phyloP scores from a whole-genome alignment of 495 filamentous ascomycete genomes.

The Beverwykella pulmonaria region DNA sequence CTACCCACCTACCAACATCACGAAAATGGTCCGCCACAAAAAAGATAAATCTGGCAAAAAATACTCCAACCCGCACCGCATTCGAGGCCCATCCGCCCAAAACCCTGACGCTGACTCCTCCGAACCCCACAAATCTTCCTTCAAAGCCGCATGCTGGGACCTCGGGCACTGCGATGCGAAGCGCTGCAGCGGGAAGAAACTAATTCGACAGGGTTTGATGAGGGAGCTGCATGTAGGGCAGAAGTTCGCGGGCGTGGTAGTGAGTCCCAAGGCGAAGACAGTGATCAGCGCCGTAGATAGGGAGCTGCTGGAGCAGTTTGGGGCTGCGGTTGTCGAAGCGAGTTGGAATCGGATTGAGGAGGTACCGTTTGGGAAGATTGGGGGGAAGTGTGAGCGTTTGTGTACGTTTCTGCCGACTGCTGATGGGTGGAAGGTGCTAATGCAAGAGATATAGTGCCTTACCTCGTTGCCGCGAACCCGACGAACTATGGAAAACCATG shows the following conservation, averaged over 20 bases:
- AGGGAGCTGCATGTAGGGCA: constrained; percentile 89
- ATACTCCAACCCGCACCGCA: constrained; percentile 45
- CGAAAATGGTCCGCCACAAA: constrained; percentile 84
- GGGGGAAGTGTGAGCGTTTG: constrained; percentile 90
- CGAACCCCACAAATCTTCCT: constrained; percentile 46
- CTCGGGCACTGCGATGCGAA: constrained; percentile 97
- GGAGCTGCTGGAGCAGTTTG: constrained; percentile 79
- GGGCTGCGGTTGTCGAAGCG: constrained; percentile 95
- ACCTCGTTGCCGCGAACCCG: constrained; percentile 92
- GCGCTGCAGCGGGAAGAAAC: constrained; percentile 89
- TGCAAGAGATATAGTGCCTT: constrained; percentile 89
- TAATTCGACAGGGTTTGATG: constrained; percentile 92
- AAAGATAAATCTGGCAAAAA: constrained; percentile 73
- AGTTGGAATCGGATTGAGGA: constrained; percentile 93
- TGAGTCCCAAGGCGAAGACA: constrained; percentile 91
- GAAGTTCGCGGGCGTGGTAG: constrained; percentile 84
- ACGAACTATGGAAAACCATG: constrained; percentile 97
- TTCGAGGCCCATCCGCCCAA: constrained; percentile 44
- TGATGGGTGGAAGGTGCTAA: background rate
- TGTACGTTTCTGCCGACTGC: constrained; percentile 51
- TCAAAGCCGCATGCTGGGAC: constrained; percentile 97
- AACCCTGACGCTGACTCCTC: constrained; percentile 30
- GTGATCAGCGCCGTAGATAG: constrained; percentile 79
- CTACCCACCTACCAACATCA: background rate
- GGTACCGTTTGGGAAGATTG: constrained; percentile 87